phyloP scores from a whole-genome alignment of 495 filamentous ascomycete genomes.

The Parmelia sp. region DNA sequence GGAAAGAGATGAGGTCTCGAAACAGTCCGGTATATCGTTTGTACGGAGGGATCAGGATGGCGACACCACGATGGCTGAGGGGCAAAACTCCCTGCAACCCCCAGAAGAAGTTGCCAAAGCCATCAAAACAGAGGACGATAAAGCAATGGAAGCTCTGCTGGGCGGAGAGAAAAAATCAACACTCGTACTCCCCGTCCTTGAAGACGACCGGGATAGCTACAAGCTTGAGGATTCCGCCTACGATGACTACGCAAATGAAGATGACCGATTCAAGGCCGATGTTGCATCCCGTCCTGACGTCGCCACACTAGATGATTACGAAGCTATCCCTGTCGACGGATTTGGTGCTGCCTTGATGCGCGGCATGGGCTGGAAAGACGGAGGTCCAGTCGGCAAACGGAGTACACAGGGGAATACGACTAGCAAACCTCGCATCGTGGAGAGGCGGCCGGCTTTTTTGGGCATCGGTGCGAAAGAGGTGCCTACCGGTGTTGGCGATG shows the following conservation, averaged over 20 bases:
- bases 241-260: conserved; percentile 45
- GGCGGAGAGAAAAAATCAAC: conserved; percentile 51
- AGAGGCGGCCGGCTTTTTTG: conserved; percentile 69
- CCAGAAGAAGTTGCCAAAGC: conserved; percentile 6
- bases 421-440: conserved; percentile 42
- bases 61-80: conserved; percentile 32
- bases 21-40: conserved; percentile 45
- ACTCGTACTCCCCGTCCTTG: conserved; percentile 51
- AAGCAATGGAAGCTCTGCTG: conserved; percentile 74
- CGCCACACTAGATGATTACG: conserved; percentile 77
- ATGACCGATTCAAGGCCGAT: conserved; percentile 61
- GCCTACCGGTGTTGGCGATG: conserved; percentile 61
- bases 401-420: conserved; percentile 37
- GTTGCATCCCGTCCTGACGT: conserved; percentile 66
- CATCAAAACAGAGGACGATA: conserved; percentile 49
- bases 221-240: conserved; percentile 28
- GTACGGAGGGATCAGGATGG: conserved; percentile 31
- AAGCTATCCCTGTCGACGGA: conserved; percentile 81
- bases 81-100: conserved; percentile 20
- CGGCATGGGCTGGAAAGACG: conserved; percentile 93
- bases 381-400: conserved; percentile 59
- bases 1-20: conserved; percentile 33
- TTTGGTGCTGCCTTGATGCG: conserved; percentile 84
- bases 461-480: conserved; percentile 73
- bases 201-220: conserved; percentile 30